Percentiles rank a stretch among this genome's conserved stretches.
Evolutionary conservation across 2,329 filamentous ascomycete genomes (phyloP).

Genomic region (Didymella arachidicola): DNA sequence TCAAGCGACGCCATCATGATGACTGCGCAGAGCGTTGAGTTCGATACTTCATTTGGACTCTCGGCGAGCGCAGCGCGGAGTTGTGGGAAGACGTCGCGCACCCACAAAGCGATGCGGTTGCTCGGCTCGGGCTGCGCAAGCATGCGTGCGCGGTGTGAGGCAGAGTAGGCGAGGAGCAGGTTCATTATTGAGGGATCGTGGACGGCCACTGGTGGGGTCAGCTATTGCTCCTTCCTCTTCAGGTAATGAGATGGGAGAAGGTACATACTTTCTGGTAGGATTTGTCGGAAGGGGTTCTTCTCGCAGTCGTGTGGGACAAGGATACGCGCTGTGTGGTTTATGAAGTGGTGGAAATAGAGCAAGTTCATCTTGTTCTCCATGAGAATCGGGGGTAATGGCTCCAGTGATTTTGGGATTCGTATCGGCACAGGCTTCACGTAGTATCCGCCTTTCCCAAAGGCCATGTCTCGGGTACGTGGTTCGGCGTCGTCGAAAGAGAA

Average conservation of each 20-base stretch:
- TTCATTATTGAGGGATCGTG: slow-evolving; percentile 76
- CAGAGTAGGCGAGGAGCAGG: slow-evolving; percentile 80
- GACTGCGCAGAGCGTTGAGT: slow-evolving; percentile 78
- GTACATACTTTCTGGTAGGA: slow-evolving; percentile 67
- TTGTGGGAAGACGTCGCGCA: slow-evolving; percentile 78
- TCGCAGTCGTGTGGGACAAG: slow-evolving; percentile 68
- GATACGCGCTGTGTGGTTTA: slow-evolving; percentile 80
- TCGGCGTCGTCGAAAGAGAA: slow-evolving; percentile 46
- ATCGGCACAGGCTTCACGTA: slow-evolving; percentile 74
- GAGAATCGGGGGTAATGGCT: slow-evolving; percentile 64
- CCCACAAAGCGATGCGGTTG: slow-evolving; percentile 81
- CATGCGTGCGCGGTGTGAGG: slow-evolving; percentile 80
- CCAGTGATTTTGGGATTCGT: slow-evolving; percentile 65
- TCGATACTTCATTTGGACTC: slow-evolving; percentile 64
- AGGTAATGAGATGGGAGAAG: not conserved
- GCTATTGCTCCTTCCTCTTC: not conserved
- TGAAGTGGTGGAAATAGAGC: slow-evolving; percentile 75
- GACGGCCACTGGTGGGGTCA: slow-evolving; percentile 64
- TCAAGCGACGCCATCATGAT: slow-evolving; percentile 87
- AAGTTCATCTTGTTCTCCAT: slow-evolving; percentile 81
- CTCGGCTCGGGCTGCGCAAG: slow-evolving; percentile 76
- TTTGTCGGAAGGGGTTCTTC: slow-evolving; percentile 66
- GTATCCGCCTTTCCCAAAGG: slow-evolving; percentile 69
- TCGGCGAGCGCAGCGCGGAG: slow-evolving; percentile 70
- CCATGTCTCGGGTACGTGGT: slow-evolving; percentile 57